Conservation (phyloP, 1,139 yeast genomes). For the Debaryomyces nepalensis region DNA sequence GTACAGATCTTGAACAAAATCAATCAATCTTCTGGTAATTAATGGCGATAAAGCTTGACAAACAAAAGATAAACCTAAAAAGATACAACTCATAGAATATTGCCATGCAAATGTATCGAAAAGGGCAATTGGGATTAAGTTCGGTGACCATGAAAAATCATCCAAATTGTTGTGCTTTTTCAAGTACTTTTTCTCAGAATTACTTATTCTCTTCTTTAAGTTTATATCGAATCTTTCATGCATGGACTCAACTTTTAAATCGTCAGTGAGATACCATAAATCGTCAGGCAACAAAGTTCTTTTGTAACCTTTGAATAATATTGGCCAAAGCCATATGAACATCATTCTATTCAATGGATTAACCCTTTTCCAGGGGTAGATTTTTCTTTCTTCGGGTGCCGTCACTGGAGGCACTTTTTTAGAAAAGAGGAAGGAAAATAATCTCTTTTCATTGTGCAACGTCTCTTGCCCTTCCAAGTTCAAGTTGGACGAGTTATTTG, state of each 20-base stretch:
- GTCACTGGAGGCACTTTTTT: constrained; percentile 42
- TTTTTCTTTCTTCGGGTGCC: constrained; percentile 39
- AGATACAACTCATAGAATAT: constrained; percentile 38
- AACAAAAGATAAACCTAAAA: constrained; percentile 42
- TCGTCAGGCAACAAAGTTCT: constrained; percentile 48
- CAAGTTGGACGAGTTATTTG: neutral
- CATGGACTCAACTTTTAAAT: constrained; percentile 46
- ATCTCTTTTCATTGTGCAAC: constrained; percentile 34
- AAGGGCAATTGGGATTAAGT: constrained; percentile 41
- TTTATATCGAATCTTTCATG: constrained; percentile 35
- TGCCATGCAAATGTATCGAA: constrained; percentile 45
- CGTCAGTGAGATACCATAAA: constrained; percentile 43
- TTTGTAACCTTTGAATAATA: constrained; percentile 46
- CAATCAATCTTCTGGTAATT: constrained; percentile 43
- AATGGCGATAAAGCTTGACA: constrained; percentile 49
- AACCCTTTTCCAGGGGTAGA: constrained; percentile 42
- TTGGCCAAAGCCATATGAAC: constrained; percentile 50
- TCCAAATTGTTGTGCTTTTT: constrained; percentile 28
- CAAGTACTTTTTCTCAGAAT: constrained; percentile 30
- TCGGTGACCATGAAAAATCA: constrained; percentile 42
- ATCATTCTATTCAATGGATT: constrained; percentile 33
- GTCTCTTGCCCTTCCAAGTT: constrained; percentile 19
- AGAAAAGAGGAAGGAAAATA: constrained; percentile 40
- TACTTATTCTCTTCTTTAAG: constrained; percentile 28
- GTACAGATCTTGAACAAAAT: constrained; percentile 31